phyloP scores from a whole-genome alignment of 805 yeast genomes.

The Ogataea methylovora region DNA sequence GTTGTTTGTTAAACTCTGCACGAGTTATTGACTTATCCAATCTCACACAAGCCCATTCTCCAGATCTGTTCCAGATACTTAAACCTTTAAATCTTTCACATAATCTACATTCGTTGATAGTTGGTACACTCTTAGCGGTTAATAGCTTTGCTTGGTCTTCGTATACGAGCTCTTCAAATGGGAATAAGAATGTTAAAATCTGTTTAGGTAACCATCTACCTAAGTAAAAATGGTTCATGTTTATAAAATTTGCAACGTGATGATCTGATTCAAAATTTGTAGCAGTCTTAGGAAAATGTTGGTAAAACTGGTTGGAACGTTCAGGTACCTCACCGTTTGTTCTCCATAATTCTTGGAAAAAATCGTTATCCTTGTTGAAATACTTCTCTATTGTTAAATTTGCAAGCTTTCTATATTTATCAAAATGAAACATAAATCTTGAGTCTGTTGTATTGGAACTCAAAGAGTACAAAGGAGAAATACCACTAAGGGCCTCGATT shows the following conservation, averaged over 20 bases:
- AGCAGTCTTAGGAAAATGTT: constrained; percentile 25
- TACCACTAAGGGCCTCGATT: too few species aligned
- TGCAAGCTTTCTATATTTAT: constrained; percentile 4
- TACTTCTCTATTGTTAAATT: constrained; percentile 9
- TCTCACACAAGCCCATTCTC: constrained; percentile 23
- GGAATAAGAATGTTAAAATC: constrained; percentile 18
- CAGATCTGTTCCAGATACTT: constrained; percentile 20
- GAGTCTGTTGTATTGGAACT: too few species aligned
- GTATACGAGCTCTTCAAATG: constrained; percentile 16
- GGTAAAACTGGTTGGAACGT: constrained; percentile 19
- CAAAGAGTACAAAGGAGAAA: too few species aligned
- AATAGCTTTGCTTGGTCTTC: constrained; percentile 11
- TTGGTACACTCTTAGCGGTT: constrained; percentile 23
- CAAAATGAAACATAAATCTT: constrained; percentile 2
- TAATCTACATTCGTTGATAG: constrained; percentile 21
- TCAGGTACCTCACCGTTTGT: constrained; percentile 21
- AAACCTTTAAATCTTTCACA: constrained; percentile 20
- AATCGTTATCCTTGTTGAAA: constrained; percentile 20
- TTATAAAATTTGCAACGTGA: constrained; percentile 20
- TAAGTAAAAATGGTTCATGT: constrained; percentile 23
- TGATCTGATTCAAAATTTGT: constrained; percentile 24
- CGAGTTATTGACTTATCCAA: too few species aligned
- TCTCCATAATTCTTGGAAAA: constrained; percentile 20
- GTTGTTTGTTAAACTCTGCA: too few species aligned
- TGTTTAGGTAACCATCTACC: constrained; percentile 26